Evolutionary conservation across 2,329 filamentous ascomycete genomes (phyloP), one percentile per base, ranked within the genome.

Genomic region (Fusarium sp.): DNA sequence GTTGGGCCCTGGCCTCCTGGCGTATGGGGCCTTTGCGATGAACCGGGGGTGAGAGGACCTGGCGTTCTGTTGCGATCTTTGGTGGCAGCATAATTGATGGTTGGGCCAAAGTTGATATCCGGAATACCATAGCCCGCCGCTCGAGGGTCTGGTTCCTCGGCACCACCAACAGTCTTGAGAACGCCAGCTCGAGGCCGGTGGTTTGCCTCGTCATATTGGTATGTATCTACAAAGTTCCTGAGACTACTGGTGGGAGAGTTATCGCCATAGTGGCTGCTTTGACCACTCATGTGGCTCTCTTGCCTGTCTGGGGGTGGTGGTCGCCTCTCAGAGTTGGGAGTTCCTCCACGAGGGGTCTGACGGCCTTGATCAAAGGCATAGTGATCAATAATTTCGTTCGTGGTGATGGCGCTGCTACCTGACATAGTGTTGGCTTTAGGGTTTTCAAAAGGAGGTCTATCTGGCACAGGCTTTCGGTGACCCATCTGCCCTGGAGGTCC

Each of bases 101-200:
- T 97, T 7, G 91, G 93, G 0, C 95, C 95, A 80, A 98, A 98
- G 77, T 98, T 91, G 66, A 97, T 88, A 6, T 86, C 81, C 1
- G 93, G 93, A 63, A 97, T 89, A 58, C 88, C 85, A 24, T 87
- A 83, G 15, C 82, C 76, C 1, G 76, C 50, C 51, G 62, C 62
- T 42, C 58, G 62, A 40, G 65, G 72, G 28, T 73, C 73, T 13
- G 42, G 34, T 9, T 73, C 73, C 2, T 82, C 80, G 5, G 75
- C 73, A n/a, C 83, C 83, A 6, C 93, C 94, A 13, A 94, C 90
- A 2, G 92, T 94, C 76, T 91, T 94, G 76, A 95, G 83, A 8
- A 94, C 89, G 49, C 94, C 94, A 67, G 92, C 91, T 66, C 95
- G 87, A 17, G 92, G 92, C 61, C 87, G 88, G 58, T 93, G 7